A percentile compares a stretch with the other conserved stretches of the same genome.
Evolutionary conservation across 148 eudicot genomes (phyloP).

Genomic region (Rhododendron vialii): DNA sequence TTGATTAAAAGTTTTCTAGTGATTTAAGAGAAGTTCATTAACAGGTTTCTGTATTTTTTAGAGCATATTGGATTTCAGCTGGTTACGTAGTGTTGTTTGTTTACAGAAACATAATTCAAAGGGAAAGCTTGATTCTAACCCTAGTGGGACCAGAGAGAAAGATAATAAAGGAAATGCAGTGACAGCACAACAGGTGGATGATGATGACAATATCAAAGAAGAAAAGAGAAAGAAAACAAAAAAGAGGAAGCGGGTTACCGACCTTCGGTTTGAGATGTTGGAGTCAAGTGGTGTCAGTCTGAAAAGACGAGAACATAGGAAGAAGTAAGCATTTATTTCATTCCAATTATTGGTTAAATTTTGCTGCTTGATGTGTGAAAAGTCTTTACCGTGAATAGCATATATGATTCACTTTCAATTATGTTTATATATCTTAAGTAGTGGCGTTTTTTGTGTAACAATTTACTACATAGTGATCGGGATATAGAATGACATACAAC

Average conservation of each 20-base stretch:
- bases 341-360: neutral
- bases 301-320: slow-evolving; percentile 63
- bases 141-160: slow-evolving; percentile 22
- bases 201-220: slow-evolving; percentile 20
- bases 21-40: neutral
- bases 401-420: neutral
- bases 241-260: slow-evolving; percentile 56
- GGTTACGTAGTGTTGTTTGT: neutral
- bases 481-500: neutral
- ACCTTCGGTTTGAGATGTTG: slow-evolving; percentile 64
- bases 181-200: slow-evolving; percentile 19
- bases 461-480: neutral
- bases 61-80: neutral
- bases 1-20: neutral
- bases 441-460: neutral
- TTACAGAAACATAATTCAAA: slow-evolving; percentile 40
- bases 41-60: neutral
- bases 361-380: neutral
- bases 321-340: slow-evolving; percentile 51
- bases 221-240: slow-evolving; percentile 65
- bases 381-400: neutral
- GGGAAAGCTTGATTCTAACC: slow-evolving; percentile 23
- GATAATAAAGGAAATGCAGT: slow-evolving; percentile 17
- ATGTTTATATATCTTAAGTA: neutral
- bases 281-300: slow-evolving; percentile 44